Conservation (phyloP, 768 basidiomycete genomes). For the Suillus bovinus region DNA sequence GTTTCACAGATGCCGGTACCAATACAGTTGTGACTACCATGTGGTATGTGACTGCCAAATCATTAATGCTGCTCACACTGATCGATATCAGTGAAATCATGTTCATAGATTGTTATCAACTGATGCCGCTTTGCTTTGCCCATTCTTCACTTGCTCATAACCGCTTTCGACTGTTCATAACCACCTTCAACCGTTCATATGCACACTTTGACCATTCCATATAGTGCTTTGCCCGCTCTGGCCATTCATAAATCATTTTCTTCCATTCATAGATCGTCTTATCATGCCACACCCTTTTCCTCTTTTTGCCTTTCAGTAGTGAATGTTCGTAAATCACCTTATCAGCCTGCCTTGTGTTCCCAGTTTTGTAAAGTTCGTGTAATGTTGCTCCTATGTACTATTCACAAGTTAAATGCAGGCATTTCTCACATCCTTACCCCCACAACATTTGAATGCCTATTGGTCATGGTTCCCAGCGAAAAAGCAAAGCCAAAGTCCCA, state of each 20-base stretch:
- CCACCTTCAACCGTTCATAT: no score
- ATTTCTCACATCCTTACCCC: no score
- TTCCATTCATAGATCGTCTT: background rate
- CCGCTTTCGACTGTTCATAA: no score
- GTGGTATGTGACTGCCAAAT: background rate
- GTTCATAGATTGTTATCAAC: no score
- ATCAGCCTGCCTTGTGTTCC: background rate
- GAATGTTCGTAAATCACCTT: background rate
- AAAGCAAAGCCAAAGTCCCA: background rate
- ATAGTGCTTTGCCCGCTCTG: no score
- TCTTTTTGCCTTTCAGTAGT: background rate
- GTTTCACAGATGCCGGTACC: background rate
- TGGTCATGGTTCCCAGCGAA: background rate
- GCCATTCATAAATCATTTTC: no score
- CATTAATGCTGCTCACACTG: background rate
- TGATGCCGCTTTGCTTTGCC: no score
- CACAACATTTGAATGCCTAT: no score
- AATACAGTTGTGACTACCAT: background rate
- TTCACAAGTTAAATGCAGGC: background rate
- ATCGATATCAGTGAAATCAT: background rate
- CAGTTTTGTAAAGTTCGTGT: background rate
- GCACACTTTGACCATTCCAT: background rate
- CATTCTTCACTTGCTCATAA: no score
- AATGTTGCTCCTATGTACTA: background rate
- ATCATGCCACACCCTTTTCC: background rate